Conservation (phyloP, 2,329 filamentous ascomycete genomes). For the Ophiostoma fasciatum region DNA sequence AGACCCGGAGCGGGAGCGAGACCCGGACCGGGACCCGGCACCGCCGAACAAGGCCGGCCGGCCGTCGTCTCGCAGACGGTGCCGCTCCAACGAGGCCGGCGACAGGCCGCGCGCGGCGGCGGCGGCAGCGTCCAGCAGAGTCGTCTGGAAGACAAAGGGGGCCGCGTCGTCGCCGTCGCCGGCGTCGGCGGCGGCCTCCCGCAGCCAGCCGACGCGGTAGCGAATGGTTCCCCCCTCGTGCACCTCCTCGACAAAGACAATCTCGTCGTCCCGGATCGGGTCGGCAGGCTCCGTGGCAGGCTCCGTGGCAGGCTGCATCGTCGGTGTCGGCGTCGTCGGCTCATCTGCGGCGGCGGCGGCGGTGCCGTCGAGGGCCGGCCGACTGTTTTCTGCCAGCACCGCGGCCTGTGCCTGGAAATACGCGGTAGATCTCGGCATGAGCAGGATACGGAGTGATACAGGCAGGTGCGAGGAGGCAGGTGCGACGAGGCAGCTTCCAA, state of each 20-base stretch:
- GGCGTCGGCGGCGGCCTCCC: background rate
- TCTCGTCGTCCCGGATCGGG: constrained; percentile 17
- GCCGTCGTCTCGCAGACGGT: constrained; percentile 20
- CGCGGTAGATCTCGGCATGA: constrained; percentile 9
- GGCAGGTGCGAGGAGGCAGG: no score
- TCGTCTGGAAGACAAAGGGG: constrained; percentile 11
- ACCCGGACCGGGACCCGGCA: no score
- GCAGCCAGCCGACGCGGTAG: constrained; percentile 1
- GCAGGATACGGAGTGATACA: no score
- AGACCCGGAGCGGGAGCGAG: no score
- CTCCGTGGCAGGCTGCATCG: no score
- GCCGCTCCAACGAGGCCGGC: constrained; percentile 20
- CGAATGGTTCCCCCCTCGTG: background rate
- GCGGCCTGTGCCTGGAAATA: constrained; percentile 8
- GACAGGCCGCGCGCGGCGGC: constrained; percentile 17
- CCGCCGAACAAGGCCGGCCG: constrained; percentile 19
- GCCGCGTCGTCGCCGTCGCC: background rate
- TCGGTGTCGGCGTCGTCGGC: constrained; percentile 6
- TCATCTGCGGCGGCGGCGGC: background rate
- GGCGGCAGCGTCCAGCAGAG: constrained; percentile 14
- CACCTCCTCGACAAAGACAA: constrained; percentile 14
- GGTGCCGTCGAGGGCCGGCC: background rate
- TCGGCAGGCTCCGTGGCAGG: constrained; percentile 2
- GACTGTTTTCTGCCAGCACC: background rate
- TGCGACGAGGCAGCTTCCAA: no score